Evolutionary conservation across 768 basidiomycete genomes (phyloP), one percentile per base, ranked within the genome.

Genomic region (Suillus hirtellus): DNA sequence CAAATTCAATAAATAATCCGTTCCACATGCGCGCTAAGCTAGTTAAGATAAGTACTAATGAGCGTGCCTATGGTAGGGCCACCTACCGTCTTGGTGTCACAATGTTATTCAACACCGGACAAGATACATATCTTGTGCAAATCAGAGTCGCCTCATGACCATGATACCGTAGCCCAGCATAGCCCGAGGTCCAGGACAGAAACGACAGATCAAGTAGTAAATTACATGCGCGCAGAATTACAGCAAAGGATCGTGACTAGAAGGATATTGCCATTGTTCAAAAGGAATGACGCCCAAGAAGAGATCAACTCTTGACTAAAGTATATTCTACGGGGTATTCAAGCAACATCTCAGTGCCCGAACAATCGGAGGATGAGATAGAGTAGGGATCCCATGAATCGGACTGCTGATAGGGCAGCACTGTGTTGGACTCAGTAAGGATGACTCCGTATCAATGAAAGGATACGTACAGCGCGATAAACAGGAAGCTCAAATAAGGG

Each of bases 401-500:
- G 88, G 69, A 95, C 76, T 42, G 87, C 88, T 53, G 90, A 92
- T 61, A 96, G 79, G 55, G 86, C 90, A 72, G 93, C 91, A 65
- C 89, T 92, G 69, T 31, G 44, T 9, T 46, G 14, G 12, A 7
- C 14, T 49, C 24, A 49, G 49, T 8, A 49, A 49, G 24, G 49
- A 27, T 49, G 14, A 49, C 15, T 27, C 14, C 10, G 12, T 49
- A 49, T 17, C 49, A 4, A 49, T 15, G 49, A 15, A 15, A 14
- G 38, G 24, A 24, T 17, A 72, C 82, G 71, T 65, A 82, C 82
- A 87, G 80, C 11, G 82, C 79, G 66, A 78, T 86, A 82, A 96
- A 95, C 61, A 95, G 82, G 80, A 93, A 89, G 35, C 84, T 86
- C 56, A 93, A 82, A 75, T 95, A 96, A n/a, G 94, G 93, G 71